These are phyloP conservation scores for Pythium angustatum DNA, from an alignment of 352 stramenopile species.

Conservation along the genomic window DNA sequence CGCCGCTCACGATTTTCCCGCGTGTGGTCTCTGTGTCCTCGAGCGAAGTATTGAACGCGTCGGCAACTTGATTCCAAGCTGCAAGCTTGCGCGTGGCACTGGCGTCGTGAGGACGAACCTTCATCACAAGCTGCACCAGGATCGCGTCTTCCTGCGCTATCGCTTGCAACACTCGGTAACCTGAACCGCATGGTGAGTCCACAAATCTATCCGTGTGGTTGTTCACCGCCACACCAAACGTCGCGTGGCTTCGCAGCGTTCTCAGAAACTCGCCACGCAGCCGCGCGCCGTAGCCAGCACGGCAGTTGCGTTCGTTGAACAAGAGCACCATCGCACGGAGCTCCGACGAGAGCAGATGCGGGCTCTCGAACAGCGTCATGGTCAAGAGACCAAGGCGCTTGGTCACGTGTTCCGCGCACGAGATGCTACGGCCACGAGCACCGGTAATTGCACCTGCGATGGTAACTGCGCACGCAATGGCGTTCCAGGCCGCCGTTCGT, in stretches of 20 bases:
- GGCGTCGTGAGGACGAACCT: neutral
- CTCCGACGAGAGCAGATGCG: neutral
- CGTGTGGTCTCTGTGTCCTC: neutral
- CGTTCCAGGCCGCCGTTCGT: neutral
- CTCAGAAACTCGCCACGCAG: neutral
- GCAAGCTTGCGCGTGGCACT: neutral
- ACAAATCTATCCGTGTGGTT: neutral
- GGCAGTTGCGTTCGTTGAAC: constrained; percentile 5
- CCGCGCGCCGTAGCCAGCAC: neutral
- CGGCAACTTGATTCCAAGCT: neutral
- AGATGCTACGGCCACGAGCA: too few species aligned
- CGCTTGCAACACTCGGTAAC: neutral
- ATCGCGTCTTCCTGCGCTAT: neutral
- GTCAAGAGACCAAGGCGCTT: neutral
- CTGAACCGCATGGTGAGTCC: too few species aligned
- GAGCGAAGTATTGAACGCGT: neutral
- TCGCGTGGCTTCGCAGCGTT: neutral
- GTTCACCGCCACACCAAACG: neutral
- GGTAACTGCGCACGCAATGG: neutral
- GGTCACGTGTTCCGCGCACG: neutral
- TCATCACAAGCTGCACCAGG: neutral
- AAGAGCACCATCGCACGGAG: neutral
- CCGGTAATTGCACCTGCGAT: neutral
- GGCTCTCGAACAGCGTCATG: neutral
- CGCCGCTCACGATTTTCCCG: neutral